A percentile compares a stretch with the other conserved stretches of the same genome.
Conservation (phyloP, 768 basidiomycete species). For the Calvatia gigantea region DNA sequence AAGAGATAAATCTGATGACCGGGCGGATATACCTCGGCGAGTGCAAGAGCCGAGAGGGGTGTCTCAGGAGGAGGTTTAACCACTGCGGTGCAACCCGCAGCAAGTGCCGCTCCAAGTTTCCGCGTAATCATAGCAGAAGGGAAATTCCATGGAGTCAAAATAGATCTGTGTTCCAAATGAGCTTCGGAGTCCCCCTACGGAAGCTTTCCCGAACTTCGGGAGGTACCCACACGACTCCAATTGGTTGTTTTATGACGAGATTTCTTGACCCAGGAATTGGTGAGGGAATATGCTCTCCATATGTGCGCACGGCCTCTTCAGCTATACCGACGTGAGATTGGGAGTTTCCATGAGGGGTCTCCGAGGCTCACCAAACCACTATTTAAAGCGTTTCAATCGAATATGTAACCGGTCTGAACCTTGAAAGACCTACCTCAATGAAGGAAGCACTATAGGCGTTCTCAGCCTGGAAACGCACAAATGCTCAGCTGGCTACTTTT, state of each 20-base stretch:
- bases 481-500: not conserved
- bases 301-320: conserved; percentile 88
- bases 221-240: conserved; percentile 57
- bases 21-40: conserved; percentile 67
- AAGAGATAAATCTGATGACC: not conserved
- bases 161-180: conserved; percentile 45
- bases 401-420: not conserved
- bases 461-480: conserved; percentile 58
- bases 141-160: conserved; percentile 90
- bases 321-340: conserved; percentile 42
- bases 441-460: conserved; percentile 82
- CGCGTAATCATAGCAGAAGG: conserved; percentile 93
- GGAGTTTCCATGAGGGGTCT: not conserved
- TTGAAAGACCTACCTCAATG: conserved; percentile 55
- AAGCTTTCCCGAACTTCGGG: not conserved
- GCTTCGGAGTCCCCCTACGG: not conserved
- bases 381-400: conserved; percentile 4
- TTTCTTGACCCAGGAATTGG: conserved; percentile 68
- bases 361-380: conserved; percentile 76
- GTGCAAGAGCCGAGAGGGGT: conserved; percentile 87
- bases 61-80: conserved; percentile 96
- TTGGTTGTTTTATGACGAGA: conserved; percentile 89
- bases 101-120: conserved; percentile 86
- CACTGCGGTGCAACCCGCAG: conserved; percentile 94
- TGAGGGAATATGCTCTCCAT: conserved; percentile 90